Evolutionary conservation across 2,329 filamentous ascomycete species (phyloP).

Genomic region (Sarocladiaceae sp.): DNA sequence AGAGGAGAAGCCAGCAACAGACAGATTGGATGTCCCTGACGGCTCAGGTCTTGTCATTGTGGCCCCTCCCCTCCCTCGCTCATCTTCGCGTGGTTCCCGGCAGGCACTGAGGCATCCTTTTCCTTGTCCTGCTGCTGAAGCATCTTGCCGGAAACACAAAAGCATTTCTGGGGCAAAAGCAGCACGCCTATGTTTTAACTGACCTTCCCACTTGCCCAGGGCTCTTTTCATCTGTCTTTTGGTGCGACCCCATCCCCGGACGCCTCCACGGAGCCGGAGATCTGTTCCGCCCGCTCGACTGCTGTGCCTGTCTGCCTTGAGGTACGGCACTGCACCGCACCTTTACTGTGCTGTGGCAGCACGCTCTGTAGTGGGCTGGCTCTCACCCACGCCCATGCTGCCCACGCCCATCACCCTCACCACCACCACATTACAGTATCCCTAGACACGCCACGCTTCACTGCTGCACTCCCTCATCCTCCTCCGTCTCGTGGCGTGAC

Average conservation of each 20-base stretch:
- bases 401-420: background rate
- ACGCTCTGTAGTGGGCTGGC: too few relatives aligned
- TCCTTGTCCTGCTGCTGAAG: background rate
- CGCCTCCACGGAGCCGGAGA: background rate
- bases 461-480: background rate
- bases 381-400: background rate
- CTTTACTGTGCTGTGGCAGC: too few relatives aligned
- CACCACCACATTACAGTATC: too few relatives aligned
- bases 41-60: background rate
- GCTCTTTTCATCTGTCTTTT: background rate
- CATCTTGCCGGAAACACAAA: background rate
- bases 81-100: background rate
- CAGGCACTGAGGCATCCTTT: background rate
- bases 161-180: background rate
- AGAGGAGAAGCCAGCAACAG: background rate
- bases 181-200: background rate
- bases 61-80: background rate
- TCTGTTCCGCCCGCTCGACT: background rate
- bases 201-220: background rate
- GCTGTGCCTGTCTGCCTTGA: conserved; percentile 12
- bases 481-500: background rate
- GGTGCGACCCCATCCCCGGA: conserved; percentile 1
- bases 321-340: too few relatives aligned
- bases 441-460: background rate
- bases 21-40: too few relatives aligned